These are phyloP conservation scores for Avena atlantica DNA, from an alignment of 176 grass and related monocot species.

Conservation along the genomic window DNA sequence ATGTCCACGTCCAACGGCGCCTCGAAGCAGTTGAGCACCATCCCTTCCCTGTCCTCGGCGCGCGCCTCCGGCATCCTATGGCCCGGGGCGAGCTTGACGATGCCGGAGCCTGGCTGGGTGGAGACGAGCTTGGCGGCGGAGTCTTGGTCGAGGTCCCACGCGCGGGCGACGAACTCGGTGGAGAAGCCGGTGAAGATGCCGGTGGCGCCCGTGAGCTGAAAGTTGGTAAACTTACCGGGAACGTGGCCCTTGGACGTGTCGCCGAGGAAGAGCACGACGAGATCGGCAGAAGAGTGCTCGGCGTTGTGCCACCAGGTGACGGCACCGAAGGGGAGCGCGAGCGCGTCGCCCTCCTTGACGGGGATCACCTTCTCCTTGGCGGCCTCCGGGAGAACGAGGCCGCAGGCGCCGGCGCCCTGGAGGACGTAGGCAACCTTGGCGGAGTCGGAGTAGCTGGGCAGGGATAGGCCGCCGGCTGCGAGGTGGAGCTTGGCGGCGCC, in stretches of 20 bases:
- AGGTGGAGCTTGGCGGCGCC: constrained; percentile 78
- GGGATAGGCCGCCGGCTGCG: constrained; percentile 52
- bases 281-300: constrained; percentile 19
- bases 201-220: constrained; percentile 60
- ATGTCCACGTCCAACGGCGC: constrained; percentile 78
- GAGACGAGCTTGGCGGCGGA: constrained; percentile 51
- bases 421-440: constrained; percentile 84
- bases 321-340: constrained; percentile 72
- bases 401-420: constrained; percentile 52
- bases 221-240: constrained; percentile 64
- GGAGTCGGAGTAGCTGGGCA: constrained; percentile 82
- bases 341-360: constrained; percentile 67
- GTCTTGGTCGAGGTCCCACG: constrained; percentile 60
- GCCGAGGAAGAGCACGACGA: constrained; percentile 74
- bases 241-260: constrained; percentile 78
- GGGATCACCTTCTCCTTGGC: constrained; percentile 70
- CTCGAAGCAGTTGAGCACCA: constrained; percentile 76
- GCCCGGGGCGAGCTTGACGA: constrained; percentile 43
- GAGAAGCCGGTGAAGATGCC: constrained; percentile 81
- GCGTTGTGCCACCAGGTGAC: constrained; percentile 83
- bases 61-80: constrained; percentile 53
- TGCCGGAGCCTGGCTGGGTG: constrained; percentile 52
- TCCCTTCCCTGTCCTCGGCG: constrained; percentile 47
- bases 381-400: constrained; percentile 56
- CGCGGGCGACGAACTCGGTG: constrained; percentile 71